Conservation (phyloP, 768 basidiomycete species). For the Suillus plorans region DNA sequence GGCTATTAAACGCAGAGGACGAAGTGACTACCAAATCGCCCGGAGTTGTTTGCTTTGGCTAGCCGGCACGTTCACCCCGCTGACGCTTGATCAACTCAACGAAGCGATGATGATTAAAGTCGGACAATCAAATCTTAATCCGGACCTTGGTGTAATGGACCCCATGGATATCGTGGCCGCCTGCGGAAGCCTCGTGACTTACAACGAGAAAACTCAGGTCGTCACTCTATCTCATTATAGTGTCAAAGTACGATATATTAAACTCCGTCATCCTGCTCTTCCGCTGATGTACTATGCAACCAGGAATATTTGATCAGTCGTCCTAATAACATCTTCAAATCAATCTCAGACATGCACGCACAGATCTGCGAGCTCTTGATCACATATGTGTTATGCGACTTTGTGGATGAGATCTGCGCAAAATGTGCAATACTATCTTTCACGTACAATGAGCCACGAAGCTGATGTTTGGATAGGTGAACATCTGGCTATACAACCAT, state of each 20-base stretch:
- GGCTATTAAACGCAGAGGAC: slow-evolving; percentile 4
- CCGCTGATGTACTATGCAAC: background rate
- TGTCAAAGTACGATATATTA: slow-evolving; percentile 4
- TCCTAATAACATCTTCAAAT: background rate
- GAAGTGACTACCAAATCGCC: background rate
- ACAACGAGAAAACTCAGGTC: background rate
- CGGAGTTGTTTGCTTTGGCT: background rate
- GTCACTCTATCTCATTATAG: slow-evolving; percentile 8
- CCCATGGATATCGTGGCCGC: background rate
- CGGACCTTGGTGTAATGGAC: background rate
- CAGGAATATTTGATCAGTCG: background rate
- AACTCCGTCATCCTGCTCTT: background rate
- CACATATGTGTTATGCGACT: background rate
- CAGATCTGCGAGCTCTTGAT: background rate
- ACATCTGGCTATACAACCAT: background rate
- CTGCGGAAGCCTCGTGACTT: slow-evolving; percentile 1
- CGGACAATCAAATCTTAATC: background rate
- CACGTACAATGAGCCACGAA: background rate
- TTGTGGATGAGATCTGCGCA: background rate
- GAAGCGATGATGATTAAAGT: slow-evolving; percentile 6
- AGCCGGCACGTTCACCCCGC: background rate
- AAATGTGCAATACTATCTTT: background rate
- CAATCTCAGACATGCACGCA: background rate
- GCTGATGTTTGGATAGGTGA: background rate
- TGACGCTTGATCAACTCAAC: background rate